phyloP scores from a whole-genome alignment of 352 stramenopile genomes.

The Phytophthora litchii region DNA sequence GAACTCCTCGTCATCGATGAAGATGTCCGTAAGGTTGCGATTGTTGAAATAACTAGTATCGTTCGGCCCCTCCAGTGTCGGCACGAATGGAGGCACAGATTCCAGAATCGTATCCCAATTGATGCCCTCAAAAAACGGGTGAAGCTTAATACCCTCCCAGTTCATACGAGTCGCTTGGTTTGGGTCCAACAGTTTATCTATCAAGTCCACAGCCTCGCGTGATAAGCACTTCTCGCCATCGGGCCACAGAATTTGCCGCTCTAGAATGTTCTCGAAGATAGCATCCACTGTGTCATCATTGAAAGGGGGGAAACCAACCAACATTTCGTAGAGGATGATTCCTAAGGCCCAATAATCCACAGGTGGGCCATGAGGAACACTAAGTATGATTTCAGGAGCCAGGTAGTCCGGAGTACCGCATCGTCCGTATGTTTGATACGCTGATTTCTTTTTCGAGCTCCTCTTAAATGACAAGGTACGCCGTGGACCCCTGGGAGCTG shows the following conservation, averaged over 20 bases:
- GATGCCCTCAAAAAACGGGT: conserved; percentile 80
- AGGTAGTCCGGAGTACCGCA: conserved; percentile 91
- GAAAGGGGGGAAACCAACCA: conserved; percentile 86
- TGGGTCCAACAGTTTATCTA: conserved; percentile 77
- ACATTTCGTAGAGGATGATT: conserved; percentile 92
- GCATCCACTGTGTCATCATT: conserved; percentile 90
- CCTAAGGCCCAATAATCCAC: conserved; percentile 92
- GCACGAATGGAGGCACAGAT: conserved; percentile 84
- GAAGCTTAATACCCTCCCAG: conserved; percentile 66
- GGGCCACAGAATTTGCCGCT: conserved; percentile 86
- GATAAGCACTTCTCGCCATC: conserved; percentile 89
- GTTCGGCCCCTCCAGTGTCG: conserved; percentile 81
- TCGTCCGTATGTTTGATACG: conserved; percentile 69
- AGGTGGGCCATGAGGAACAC: conserved; percentile 66
- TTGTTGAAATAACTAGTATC: conserved; percentile 94
- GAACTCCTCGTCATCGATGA: conserved; percentile 86
- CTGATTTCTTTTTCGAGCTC: conserved; percentile 49
- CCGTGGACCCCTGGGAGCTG: conserved; percentile 7
- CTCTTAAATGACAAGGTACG: conserved; percentile 23
- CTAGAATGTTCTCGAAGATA: conserved; percentile 89
- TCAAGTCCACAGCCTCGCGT: conserved; percentile 81
- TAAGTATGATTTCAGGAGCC: conserved; percentile 88
- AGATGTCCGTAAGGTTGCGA: conserved; percentile 83
- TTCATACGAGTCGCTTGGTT: conserved; percentile 67
- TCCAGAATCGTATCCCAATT: conserved; percentile 86